Evolutionary conservation across 345 rosid species (phyloP).

Genomic region (Eutrema japonicum): DNA sequence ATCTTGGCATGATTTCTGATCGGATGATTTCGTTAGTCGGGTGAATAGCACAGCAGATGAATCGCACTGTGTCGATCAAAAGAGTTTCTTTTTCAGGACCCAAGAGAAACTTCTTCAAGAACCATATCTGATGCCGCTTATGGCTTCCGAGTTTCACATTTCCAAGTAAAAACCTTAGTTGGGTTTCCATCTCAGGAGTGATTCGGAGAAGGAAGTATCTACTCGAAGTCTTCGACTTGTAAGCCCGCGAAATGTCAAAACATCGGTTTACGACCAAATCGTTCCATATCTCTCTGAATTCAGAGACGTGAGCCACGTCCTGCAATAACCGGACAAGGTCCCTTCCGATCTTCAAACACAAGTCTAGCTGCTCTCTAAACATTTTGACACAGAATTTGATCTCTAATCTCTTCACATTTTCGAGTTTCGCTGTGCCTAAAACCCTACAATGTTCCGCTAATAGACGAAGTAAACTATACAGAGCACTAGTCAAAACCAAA

Average conservation of each 20-base stretch:
- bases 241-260: constrained; percentile 54
- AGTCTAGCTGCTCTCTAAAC: constrained; percentile 66
- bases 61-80: constrained; percentile 69
- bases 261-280: constrained; percentile 56
- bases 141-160: constrained; percentile 79
- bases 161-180: constrained; percentile 71
- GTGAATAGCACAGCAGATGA: constrained; percentile 75
- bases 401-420: constrained; percentile 59
- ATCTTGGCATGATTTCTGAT: constrained; percentile 73
- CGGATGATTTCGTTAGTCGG: constrained; percentile 65
- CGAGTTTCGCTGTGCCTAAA: constrained; percentile 42
- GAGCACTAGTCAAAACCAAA: constrained; percentile 59
- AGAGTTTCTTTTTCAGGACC: constrained; percentile 64
- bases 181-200: constrained; percentile 72
- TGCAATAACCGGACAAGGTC: constrained; percentile 74
- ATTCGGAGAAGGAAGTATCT: constrained; percentile 67
- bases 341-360: constrained; percentile 75
- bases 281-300: constrained; percentile 64
- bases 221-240: constrained; percentile 64
- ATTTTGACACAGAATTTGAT: constrained; percentile 71
- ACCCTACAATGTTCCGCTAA: constrained; percentile 74
- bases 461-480: constrained; percentile 68
- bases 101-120: constrained; percentile 62
- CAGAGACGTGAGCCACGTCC: constrained; percentile 75
- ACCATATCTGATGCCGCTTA: constrained; percentile 76